Percentiles rank a stretch among this genome's conserved stretches.
Conservation (phyloP, 306 rosid species). For the Rosa rugosa region DNA sequence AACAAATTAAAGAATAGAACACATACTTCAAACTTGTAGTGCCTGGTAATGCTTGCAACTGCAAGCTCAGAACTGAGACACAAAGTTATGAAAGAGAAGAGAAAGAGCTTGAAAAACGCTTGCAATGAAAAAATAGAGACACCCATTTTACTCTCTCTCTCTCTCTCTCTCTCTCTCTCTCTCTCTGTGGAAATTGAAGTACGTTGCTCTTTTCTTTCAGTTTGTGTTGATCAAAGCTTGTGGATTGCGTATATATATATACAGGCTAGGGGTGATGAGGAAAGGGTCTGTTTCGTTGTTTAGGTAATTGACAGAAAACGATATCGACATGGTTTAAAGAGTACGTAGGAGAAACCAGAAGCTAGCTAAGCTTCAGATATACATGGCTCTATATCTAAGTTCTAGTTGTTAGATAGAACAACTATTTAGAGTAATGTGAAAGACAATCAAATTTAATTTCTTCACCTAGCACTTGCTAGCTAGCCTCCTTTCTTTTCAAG, state of each 20-base stretch:
- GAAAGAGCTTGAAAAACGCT: conserved; percentile 20
- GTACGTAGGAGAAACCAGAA: conserved; percentile 10
- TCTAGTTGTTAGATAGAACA: conserved; percentile 43
- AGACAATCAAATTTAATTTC: background rate
- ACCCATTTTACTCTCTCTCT: conserved; percentile 36
- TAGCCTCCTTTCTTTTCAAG: background rate
- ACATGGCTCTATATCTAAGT: background rate
- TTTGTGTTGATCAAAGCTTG: background rate
- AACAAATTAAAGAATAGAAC: background rate
- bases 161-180: background rate
- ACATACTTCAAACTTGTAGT: conserved; percentile 61
- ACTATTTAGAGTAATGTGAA: background rate
- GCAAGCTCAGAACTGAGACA: conserved; percentile 35
- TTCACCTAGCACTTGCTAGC: background rate
- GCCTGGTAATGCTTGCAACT: conserved; percentile 50
- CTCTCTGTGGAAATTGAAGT: background rate
- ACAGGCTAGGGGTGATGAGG: conserved; percentile 1
- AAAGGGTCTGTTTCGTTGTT: conserved; percentile 22
- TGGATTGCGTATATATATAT: conserved; percentile 17
- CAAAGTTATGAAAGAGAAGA: conserved; percentile 27
- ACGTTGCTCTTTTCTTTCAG: background rate
- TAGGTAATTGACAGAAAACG: conserved; percentile 16
- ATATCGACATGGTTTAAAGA: conserved; percentile 22
- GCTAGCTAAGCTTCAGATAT: background rate
- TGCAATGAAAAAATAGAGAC: conserved; percentile 5